Evolutionary conservation across 73 alveolate species (phyloP), one percentile per base, ranked within the genome.

Genomic region (Durusdinium trenchii): DNA sequence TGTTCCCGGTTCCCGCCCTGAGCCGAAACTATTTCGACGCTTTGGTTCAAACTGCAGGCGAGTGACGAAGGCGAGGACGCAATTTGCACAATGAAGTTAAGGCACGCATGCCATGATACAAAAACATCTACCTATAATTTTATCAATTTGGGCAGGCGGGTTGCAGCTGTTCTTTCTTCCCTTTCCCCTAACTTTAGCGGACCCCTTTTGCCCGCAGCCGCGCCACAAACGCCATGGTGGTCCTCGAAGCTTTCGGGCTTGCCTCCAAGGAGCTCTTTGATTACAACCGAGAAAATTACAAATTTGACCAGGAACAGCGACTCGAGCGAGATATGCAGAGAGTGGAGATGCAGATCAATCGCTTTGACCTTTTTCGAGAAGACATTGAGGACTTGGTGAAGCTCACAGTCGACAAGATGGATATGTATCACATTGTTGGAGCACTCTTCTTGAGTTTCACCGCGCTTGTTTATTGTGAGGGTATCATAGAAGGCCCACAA

Each of bases 251-350:
- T 7, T 89, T 89, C 35, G 96, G 96, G 40, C 69, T 89, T 48
- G 96, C 96, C 36, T 89, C 96, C 69, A 89, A 89, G 86, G 96
- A 89, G 96, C 90, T 92, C 90, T 92, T 92, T 79, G 98, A 92
- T 60, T 92, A 92, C 98, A 92, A 92, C 60, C 98, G 98, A 32
- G 98, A 92, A 61, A 92, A 92, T 51, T 92, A 71, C 98, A 92
- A 92, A 61, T 92, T 92, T 45, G 98, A 92, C 48, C 98, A 92
- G 62, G 98, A 92, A 42, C 98, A 92, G 98, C 98, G 98, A 43
- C 60, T 92, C 54, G 98, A 92, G 90, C 45, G 98, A 61, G 98
- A 92, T 40, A 69, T 92, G 90, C 90, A 71, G 40, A 69, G 98
- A 60, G 98, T 92, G 57, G 98, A 92, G 90, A 92, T 92, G 98